phyloP scores from a whole-genome alignment of 2,329 filamentous ascomycete genomes.

The Venturia effusa region DNA sequence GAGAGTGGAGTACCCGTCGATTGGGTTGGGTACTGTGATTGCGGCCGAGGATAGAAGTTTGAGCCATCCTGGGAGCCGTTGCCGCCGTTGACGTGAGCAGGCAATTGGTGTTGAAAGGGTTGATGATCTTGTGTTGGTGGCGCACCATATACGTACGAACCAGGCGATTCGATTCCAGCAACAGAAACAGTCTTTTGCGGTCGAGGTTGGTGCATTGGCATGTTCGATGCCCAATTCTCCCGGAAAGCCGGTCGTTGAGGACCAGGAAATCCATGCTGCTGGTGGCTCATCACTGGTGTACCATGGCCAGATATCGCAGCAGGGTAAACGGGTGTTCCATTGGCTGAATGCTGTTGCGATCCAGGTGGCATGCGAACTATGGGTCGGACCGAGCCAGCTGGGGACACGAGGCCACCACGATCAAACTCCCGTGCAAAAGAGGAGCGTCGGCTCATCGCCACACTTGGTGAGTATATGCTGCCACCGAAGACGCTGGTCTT shows the following conservation, averaged over 20 bases:
- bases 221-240: conserved; percentile 48
- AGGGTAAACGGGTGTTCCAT: conserved; percentile 19
- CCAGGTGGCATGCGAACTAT: conserved; percentile 74
- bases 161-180: conserved; percentile 81
- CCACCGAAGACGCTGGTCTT: conserved; percentile 75
- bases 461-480: conserved; percentile 74
- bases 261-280: conserved; percentile 39
- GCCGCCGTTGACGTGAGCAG: conserved; percentile 47
- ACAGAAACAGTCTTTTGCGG: conserved; percentile 92
- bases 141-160: conserved; percentile 43
- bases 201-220: conserved; percentile 85
- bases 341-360: conserved; percentile 22
- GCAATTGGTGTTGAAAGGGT: conserved; percentile 92
- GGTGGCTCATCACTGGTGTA: conserved; percentile 41
- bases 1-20: conserved; percentile 72
- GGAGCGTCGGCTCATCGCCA: conserved; percentile 80
- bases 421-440: conserved; percentile 59
- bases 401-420: conserved; percentile 62
- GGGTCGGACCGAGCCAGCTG: conserved; percentile 66
- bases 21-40: conserved; percentile 44
- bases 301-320: conserved; percentile 22
- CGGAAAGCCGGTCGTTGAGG: conserved; percentile 46
- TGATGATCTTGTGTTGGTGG: conserved; percentile 53
- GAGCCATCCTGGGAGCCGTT: not conserved
- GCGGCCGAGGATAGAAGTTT: conserved; percentile 1